Base-by-base conservation (phyloP, 192 early-diverging fungal species). In the Mortierella hygrophila region DNA sequence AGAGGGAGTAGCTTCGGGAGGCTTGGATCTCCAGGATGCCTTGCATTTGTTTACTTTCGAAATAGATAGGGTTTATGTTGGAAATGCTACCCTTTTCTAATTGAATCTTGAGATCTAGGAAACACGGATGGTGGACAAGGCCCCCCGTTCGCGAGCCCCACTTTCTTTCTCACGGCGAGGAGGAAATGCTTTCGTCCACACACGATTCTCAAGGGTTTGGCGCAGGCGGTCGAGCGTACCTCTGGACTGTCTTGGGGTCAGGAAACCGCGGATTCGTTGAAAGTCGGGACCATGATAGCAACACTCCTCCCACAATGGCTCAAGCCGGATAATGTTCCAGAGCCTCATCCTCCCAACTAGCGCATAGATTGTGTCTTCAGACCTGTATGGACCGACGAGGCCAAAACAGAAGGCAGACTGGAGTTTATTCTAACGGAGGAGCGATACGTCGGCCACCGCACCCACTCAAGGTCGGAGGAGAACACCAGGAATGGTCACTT, bases 21-120 rank as follows among this genome's bases (percentile, higher is more conserved):
- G 60, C 60, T 65, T 65, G 60, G 60, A 65, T 65, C 29, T 65
- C 11, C 7, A 32, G 1, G 11, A 11, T 10, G 29, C 60, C 29
- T 65, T 8, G 60, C 29, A 65, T 65, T 65, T 65, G 60, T 65
- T 65, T 65, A 65, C 60, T 65, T 65, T 65, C 26, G 26, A 32
- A 65, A 65, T 65, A 65, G 29, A 13, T 7, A 23, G 13, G n/a
- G 26, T 32, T 1, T n/a, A 32, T 3, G 8, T 26, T 29, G 29
- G 32, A 65, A 52, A 0, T 52, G 3, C 5, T 18, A 52, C 2
- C 60, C 60, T 29, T 65, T 23, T 65, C 11, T 65, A 65, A 65
- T 16, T 65, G 60, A 26, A 26, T 65, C 8, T 57, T 32, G 60
- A 65, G 13, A 32, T 63, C 60, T 63, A 63, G 11, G 26, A 26